These are phyloP conservation scores for Biscogniauxia sp. DNA, from an alignment of 2,329 filamentous ascomycete species.

Conservation along the genomic window DNA sequence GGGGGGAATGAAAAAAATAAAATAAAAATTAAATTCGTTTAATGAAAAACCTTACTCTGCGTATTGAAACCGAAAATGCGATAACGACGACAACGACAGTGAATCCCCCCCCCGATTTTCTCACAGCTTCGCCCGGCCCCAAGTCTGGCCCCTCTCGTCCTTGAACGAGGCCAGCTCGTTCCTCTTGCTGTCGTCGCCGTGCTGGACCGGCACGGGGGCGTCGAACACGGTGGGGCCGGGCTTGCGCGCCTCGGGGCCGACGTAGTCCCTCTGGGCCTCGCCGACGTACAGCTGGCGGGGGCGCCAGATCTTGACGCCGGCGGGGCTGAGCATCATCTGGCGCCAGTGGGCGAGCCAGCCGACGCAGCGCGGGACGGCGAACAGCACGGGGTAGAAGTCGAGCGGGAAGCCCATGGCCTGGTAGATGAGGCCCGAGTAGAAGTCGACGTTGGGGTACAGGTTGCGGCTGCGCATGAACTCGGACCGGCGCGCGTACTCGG, in stretches of 20 bases:
- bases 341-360: constrained; percentile 53
- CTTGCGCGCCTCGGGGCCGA: constrained; percentile 36
- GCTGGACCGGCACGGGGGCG: constrained; percentile 35
- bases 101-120: neutral
- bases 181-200: constrained; percentile 43
- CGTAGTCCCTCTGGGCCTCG: constrained; percentile 42
- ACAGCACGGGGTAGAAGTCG: constrained; percentile 51
- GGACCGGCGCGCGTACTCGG: constrained; percentile 43
- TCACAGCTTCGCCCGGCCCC: constrained; percentile 30
- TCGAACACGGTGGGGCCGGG: constrained; percentile 34
- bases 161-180: constrained; percentile 39
- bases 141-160: constrained; percentile 35
- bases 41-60: neutral
- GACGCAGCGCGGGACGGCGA: constrained; percentile 49
- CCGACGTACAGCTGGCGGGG: constrained; percentile 49
- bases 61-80: neutral
- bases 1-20: too few relatives aligned
- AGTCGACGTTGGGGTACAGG: constrained; percentile 51
- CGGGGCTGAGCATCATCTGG: constrained; percentile 45
- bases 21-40: too few relatives aligned
- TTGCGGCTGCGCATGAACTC: constrained; percentile 49
- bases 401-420: constrained; percentile 53
- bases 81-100: neutral
- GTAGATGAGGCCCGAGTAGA: constrained; percentile 52
- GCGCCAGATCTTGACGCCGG: constrained; percentile 50